phyloP scores from a whole-genome alignment of 1,284 basidiomycete species.

The Cryptococcus hybrid region DNA sequence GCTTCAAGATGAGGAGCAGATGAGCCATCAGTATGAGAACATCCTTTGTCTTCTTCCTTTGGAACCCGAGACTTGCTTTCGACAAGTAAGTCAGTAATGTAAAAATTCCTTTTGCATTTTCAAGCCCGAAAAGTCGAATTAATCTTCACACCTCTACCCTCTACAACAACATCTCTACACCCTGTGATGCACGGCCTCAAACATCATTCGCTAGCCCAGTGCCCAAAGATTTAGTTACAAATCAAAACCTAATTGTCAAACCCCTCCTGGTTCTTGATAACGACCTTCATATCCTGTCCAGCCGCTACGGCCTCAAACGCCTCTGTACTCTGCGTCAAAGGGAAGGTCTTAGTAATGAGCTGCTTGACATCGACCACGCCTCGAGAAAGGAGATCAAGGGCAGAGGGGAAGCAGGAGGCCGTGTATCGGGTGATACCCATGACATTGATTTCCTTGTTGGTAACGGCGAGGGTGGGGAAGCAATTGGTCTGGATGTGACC shows the following conservation, averaged over 20 bases:
- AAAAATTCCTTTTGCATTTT: background rate
- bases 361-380: conserved; percentile 58
- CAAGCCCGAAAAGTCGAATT: too few relatives aligned
- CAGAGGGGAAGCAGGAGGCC: conserved; percentile 50
- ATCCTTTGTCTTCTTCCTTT: background rate
- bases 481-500: conserved; percentile 43
- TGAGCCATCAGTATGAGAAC: background rate
- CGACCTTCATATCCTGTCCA: conserved; percentile 45
- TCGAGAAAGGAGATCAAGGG: conserved; percentile 56
- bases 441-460: conserved; percentile 71
- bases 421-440: conserved; percentile 57
- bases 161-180: background rate
- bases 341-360: conserved; percentile 59
- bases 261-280: conserved; percentile 45
- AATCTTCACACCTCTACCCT: background rate
- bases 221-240: too few relatives aligned
- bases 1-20: too few relatives aligned
- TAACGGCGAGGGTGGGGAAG: conserved; percentile 45
- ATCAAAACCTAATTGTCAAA: conserved; percentile 1
- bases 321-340: conserved; percentile 49
- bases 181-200: too few relatives aligned
- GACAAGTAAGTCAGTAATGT: background rate
- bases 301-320: conserved; percentile 57
- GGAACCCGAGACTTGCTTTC: background rate
- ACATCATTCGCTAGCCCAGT: too few relatives aligned